These are phyloP conservation scores for Boletus edulis DNA, from an alignment of 768 basidiomycete species.

Conservation along the genomic window DNA sequence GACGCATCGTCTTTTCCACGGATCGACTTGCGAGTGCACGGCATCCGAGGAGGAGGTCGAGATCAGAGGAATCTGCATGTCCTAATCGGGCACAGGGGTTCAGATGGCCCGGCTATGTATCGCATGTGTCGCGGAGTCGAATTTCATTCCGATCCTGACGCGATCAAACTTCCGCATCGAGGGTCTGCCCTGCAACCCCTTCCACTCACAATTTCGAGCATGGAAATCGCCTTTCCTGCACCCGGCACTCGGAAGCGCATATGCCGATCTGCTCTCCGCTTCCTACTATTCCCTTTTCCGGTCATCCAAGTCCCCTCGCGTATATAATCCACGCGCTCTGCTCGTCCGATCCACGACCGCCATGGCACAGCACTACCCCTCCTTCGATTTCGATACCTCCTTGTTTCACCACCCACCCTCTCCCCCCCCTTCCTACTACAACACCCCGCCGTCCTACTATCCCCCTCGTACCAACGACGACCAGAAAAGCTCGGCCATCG, in stretches of 20 bases:
- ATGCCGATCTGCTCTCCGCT: conserved; percentile 17
- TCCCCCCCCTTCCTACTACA: conserved; percentile 12
- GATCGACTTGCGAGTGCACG: conserved; percentile 2
- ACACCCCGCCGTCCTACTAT: not conserved
- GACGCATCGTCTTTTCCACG: too few species aligned
- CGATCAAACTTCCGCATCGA: conserved; percentile 21
- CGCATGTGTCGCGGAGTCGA: conserved; percentile 21
- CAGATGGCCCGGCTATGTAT: not conserved
- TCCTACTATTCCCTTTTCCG: conserved; percentile 14
- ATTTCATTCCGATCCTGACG: conserved; percentile 23
- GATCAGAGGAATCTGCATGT: not conserved
- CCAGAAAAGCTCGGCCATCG: conserved; percentile 1
- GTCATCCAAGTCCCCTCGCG: not conserved
- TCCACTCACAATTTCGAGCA: too few species aligned
- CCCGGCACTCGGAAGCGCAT: conserved; percentile 3
- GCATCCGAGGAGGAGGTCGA: conserved; percentile 25
- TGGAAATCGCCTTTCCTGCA: not conserved
- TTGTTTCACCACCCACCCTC: conserved; percentile 7
- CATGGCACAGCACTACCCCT: conserved; percentile 20
- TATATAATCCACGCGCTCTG: conserved; percentile 18
- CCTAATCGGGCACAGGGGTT: conserved; percentile 1
- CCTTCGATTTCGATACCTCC: conserved; percentile 8
- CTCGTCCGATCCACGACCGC: conserved; percentile 6
- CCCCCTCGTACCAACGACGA: not conserved
- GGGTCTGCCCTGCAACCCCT: not conserved